Conservation (phyloP, 257 asterid genomes). For the Solanum tarapatanum region DNA sequence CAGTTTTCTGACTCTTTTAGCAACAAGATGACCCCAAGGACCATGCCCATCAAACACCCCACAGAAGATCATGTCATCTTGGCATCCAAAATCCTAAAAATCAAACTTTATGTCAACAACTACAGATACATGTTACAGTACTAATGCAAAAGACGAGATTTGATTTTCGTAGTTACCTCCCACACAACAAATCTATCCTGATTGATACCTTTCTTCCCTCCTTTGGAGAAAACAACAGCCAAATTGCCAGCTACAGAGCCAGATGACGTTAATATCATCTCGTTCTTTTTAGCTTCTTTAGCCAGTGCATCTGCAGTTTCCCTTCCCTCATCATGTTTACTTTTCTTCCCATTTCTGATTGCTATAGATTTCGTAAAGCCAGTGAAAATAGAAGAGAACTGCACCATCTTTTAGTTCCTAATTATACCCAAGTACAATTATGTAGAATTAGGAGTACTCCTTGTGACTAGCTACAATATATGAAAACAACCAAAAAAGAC, state of each 20-base stretch:
- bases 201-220: conserved; percentile 61
- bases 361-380: conserved; percentile 41
- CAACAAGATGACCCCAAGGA: conserved; percentile 69
- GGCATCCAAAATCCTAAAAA: conserved; percentile 61
- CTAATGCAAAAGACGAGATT: background rate
- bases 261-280: conserved; percentile 43
- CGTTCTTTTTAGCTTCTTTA: conserved; percentile 53
- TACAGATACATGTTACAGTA: background rate
- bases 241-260: conserved; percentile 24
- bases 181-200: conserved; percentile 55
- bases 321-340: conserved; percentile 23
- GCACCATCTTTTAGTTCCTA: conserved; percentile 40
- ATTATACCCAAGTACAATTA: background rate
- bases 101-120: background rate
- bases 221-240: conserved; percentile 36
- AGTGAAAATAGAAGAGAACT: conserved; percentile 38
- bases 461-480: background rate
- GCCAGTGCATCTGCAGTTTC: conserved; percentile 31
- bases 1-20: conserved; percentile 42
- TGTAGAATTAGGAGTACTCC: background rate
- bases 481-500: background rate
- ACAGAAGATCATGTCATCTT: conserved; percentile 60
- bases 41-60: conserved; percentile 88
- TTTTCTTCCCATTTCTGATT: conserved; percentile 31
- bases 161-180: conserved; percentile 37